These are phyloP conservation scores for Groenewaldozyma sp. DNA, from an alignment of 1,139 yeast species.

Conservation along the genomic window DNA sequence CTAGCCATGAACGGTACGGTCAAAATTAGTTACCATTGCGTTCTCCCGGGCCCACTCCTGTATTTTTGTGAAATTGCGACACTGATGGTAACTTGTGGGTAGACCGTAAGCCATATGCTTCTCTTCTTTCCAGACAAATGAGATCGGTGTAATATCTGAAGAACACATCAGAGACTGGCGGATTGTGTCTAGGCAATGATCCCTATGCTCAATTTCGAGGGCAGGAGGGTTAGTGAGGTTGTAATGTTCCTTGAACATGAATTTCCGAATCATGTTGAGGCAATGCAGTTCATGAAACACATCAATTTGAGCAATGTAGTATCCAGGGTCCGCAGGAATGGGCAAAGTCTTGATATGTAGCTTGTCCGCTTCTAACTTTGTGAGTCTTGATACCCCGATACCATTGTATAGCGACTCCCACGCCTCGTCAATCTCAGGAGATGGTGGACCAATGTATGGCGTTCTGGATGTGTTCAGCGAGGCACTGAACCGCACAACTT, in stretches of 20 bases:
- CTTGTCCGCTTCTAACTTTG: slow-evolving; percentile 6
- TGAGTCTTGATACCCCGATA: slow-evolving; percentile 3
- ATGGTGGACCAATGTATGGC: slow-evolving; percentile 4
- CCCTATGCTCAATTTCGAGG: slow-evolving; percentile 2
- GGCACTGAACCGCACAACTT: slow-evolving; percentile 6
- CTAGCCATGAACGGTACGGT: slow-evolving; percentile 4
- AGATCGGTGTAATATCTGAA: slow-evolving; percentile 6
- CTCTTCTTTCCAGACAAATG: slow-evolving; percentile 6
- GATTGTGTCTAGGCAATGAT: slow-evolving; percentile 6
- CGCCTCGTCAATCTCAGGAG: slow-evolving; percentile 6
- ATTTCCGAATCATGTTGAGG: slow-evolving; percentile 4
- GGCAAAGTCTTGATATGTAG: slow-evolving; percentile 6
- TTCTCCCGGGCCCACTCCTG: slow-evolving; percentile 7
- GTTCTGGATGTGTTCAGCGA: slow-evolving; percentile 5
- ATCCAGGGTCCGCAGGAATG: slow-evolving; percentile 7
- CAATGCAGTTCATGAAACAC: slow-evolving; percentile 8
- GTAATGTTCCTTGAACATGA: slow-evolving; percentile 5
- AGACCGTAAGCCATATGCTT: slow-evolving; percentile 4
- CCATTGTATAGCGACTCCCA: slow-evolving; percentile 5
- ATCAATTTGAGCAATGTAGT: slow-evolving; percentile 4
- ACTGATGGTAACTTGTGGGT: slow-evolving; percentile 4
- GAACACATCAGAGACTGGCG: slow-evolving; percentile 6
- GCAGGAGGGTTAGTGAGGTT: slow-evolving; percentile 4
- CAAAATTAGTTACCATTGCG: slow-evolving; percentile 4
- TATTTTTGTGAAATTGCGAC: slow-evolving; percentile 6